Base-by-base conservation (phyloP, 1,284 basidiomycete genomes). In the Moniliella sp. region DNA sequence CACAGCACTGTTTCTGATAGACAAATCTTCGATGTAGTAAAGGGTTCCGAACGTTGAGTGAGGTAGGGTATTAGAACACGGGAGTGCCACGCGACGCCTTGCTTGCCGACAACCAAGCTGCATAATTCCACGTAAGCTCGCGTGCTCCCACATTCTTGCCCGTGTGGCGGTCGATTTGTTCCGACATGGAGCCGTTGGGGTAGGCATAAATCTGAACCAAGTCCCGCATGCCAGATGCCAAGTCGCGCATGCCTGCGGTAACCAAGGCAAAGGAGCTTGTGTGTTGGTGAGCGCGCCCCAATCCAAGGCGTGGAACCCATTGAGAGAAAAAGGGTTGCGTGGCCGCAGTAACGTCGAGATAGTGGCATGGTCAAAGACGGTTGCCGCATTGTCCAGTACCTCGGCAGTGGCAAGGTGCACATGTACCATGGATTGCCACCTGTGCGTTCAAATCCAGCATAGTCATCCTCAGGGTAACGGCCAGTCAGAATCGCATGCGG, bases 111-210 rank as follows among this genome's bases (percentile, higher is more conserved):
- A 39, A 17, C 17, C 29, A 48, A 4, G 48, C 43, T 2, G 47
- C 48, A 34, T 50, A 48, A 23, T 32, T 37, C 48, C 48, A 50
- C 17, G 48, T 50, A 10, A 50, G 31, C 29, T 50, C 48, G 8
- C 48, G 27, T 1, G 48, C 48, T 17, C 48, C 48, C 17, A 37
- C 33, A 16, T 43, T 44, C 32, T 27, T 43, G 25, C 48, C 48
- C 7, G 31, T 42, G 29, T 42, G 25, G 9, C 42, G 34, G 28
- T 37, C 34, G 23, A 48, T 45, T 31, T 46, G 33, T 36, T 50
- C 48, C 27, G 42, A 39, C 12, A 50, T 14, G 17, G 40, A 43
- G 5, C 46, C 48, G 29, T 50, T 50, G 12, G 30, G 12, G 33
- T 36, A 37, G 3, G 40, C 34, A 31, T 44, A 43, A 15, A 31